Base-by-base conservation (phyloP, 495 filamentous ascomycete species). In the Patellaria atrata region DNA sequence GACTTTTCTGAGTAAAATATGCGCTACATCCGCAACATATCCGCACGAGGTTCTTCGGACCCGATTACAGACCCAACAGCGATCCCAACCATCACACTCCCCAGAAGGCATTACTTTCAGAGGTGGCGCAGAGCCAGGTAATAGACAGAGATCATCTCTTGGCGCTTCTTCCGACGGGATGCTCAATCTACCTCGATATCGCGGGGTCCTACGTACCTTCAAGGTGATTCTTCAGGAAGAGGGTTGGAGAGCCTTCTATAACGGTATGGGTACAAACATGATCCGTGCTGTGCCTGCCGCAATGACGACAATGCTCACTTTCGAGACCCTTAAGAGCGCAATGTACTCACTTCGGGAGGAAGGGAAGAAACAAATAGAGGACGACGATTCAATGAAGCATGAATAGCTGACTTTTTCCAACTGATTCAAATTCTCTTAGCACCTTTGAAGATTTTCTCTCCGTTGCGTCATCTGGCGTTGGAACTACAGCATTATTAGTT, bases 261-360 rank as follows among this genome's bases (percentile, higher is more conserved):
- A 84, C 14, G 89, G 89, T 18, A 91, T 99, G 71, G 91, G 89
- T 22, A 93, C 86, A 22, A 99, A 99, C 58, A 78, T 99, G 67
- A 80, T 94, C 64, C 72, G 89, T 33, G 91, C 89, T 11, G 75
- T 99, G 13, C 89, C 89, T 15, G 82, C 87, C 21, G 86, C 87
- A 14, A 91, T 91, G 52, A 94, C 92, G 22, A 96, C 89, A 5
- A 84, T 99, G 73, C 68, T 99, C 47, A 96, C 89, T 13, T 99
- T 93, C 54, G 89, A 99, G 60, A 82, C 76, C 51, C 60, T 82
- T 30, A 81, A 82, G 61, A 73, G 71, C 41, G 39, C 56, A 14
- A 62, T 74, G 32, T 55, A 56, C 23, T 53, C 48, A 13, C 40
- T 71, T 22, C 65, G 68, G 47, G 59, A 62, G 30, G 65, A 72